phyloP scores from a whole-genome alignment of 352 stramenopile genomes.

The Albugo candida region DNA sequence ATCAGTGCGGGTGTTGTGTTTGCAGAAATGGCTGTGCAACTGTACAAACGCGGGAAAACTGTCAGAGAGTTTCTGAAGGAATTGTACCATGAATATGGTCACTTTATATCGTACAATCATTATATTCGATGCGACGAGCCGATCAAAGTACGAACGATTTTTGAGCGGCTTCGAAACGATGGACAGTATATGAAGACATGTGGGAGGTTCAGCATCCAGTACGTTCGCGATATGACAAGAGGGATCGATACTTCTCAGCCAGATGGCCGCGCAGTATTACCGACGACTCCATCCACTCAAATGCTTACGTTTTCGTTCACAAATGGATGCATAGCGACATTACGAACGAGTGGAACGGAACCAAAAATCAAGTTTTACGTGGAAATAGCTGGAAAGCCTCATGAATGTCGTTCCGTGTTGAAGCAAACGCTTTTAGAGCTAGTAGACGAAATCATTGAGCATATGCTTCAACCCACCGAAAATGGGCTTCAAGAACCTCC shows the following conservation, averaged over 20 bases:
- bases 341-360: conserved; percentile 96
- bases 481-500: conserved; percentile 52
- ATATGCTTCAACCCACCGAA: conserved; percentile 63
- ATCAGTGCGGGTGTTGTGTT: conserved; percentile 85
- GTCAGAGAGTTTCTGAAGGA: conserved; percentile 60
- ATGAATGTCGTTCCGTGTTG: conserved; percentile 43
- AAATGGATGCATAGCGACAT: conserved; percentile 91
- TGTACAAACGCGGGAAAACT: conserved; percentile 34
- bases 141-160: conserved; percentile 71
- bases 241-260: conserved; percentile 71
- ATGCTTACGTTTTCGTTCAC: conserved; percentile 96
- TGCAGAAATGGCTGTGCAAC: conserved; percentile 72
- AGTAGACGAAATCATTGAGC: conserved; percentile 52
- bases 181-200: conserved; percentile 73
- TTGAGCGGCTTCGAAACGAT: conserved; percentile 79
- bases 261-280: conserved; percentile 83
- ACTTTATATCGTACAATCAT: conserved; percentile 94
- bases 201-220: conserved; percentile 58
- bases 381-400: conserved; percentile 67
- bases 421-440: conserved; percentile 28
- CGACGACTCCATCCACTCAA: conserved; percentile 79
- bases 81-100: conserved; percentile 88
- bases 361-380: conserved; percentile 99
- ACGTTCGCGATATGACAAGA: conserved; percentile 78
- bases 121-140: conserved; percentile 94